A percentile compares a stretch with the other conserved stretches of the same genome.
phyloP scores from a whole-genome alignment of 2,329 filamentous ascomycete species.

The Pyricularia sp. region DNA sequence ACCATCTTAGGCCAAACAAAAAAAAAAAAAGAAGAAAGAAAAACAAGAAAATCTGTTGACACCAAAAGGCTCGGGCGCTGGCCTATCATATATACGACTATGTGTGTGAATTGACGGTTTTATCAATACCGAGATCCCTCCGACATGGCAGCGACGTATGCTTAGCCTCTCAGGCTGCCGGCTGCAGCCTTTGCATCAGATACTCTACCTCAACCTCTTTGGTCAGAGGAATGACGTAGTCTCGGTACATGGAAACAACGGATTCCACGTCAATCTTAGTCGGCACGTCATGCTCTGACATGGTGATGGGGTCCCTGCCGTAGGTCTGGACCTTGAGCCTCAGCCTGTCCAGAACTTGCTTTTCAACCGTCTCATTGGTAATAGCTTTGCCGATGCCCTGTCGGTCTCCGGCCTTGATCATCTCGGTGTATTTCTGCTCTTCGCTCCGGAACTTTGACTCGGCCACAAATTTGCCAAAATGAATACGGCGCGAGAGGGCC shows the following conservation, averaged over 20 bases:
- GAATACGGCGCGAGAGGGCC: slow-evolving; percentile 77
- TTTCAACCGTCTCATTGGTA: slow-evolving; percentile 78
- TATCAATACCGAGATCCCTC: not conserved
- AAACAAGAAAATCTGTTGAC: slow-evolving; percentile 4
- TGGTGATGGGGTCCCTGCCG: slow-evolving; percentile 68
- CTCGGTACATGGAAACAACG: slow-evolving; percentile 78
- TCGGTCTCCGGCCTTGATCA: slow-evolving; percentile 73
- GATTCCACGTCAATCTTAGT: slow-evolving; percentile 87
- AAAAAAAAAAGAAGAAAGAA: slow-evolving; percentile 13
- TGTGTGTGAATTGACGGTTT: not conserved
- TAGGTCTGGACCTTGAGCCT: slow-evolving; percentile 86
- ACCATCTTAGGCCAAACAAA: slow-evolving; percentile 15
- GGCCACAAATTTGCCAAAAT: slow-evolving; percentile 97
- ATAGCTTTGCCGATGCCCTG: slow-evolving; percentile 79
- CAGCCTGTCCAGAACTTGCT: slow-evolving; percentile 78
- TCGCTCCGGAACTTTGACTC: slow-evolving; percentile 89
- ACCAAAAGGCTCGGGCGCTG: not conserved
- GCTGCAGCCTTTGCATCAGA: slow-evolving; percentile 70
- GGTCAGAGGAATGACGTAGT: slow-evolving; percentile 93
- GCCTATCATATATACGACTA: not conserved
- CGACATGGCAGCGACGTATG: not conserved
- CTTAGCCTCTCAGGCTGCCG: not conserved
- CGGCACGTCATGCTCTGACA: slow-evolving; percentile 38
- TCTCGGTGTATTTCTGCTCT: slow-evolving; percentile 60
- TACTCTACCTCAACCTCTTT: slow-evolving; percentile 98